Conservation (phyloP, 225 moss, liverwort and hornwort species). For the Bryoerythrophyllum caledonicum region DNA sequence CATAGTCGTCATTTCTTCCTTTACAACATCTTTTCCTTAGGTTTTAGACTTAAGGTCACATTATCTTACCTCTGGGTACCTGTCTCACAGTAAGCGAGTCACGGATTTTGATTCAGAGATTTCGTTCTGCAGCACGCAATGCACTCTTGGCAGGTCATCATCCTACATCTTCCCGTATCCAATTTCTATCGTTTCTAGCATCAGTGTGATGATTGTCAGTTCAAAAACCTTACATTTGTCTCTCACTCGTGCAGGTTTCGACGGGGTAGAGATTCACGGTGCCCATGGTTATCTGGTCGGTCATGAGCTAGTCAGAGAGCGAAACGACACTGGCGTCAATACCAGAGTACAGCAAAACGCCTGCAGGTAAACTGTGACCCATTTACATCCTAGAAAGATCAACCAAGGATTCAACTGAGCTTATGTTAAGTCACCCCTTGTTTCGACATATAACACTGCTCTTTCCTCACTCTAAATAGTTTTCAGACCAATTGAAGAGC, state of each 20-base stretch:
- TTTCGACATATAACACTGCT: no score
- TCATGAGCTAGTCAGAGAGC: slow-evolving; percentile 36
- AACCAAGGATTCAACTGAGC: no score
- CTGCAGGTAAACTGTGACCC: slow-evolving; percentile 46
- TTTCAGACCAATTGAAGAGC: no score
- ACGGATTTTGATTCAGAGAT: slow-evolving; percentile 44
- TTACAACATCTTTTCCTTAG: neutral
- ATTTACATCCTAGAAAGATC: neutral
- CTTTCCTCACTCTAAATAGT: no score
- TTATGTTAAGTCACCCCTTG: no score
- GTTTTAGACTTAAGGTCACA: neutral
- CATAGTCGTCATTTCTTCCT: neutral
- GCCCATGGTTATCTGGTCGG: slow-evolving; percentile 68
- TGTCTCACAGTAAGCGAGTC: slow-evolving; percentile 39
- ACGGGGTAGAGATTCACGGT: slow-evolving; percentile 88
- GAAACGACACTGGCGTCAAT: slow-evolving; percentile 27
- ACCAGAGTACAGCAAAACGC: slow-evolving; percentile 20
- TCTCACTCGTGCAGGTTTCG: slow-evolving; percentile 52
- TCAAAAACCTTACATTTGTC: neutral
- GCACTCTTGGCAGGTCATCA: slow-evolving; percentile 55
- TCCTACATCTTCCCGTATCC: neutral
- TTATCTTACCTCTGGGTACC: slow-evolving; percentile 6
- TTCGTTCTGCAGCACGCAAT: slow-evolving; percentile 63
- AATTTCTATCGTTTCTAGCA: neutral
- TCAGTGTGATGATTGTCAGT: neutral